Base-by-base conservation (phyloP, 2,329 filamentous ascomycete species). In the Tolypocladium inflatum region DNA sequence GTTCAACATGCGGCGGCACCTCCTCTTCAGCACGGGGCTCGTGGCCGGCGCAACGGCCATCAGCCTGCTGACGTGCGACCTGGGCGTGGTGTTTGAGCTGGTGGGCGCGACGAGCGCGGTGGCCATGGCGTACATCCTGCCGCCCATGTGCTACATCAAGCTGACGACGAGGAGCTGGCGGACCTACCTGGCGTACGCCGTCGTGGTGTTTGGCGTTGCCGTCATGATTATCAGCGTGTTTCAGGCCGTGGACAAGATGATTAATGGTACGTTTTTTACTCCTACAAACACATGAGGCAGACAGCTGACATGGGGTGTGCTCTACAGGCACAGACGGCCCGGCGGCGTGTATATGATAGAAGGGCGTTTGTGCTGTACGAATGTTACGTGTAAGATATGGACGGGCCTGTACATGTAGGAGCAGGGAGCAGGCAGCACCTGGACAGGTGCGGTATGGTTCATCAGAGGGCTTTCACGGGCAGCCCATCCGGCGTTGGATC, bases 71-170 rank as follows among this genome's bases (percentile, higher is more conserved):
- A 97, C 92, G 1, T 97, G 94, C 74, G 94, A 99, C 70, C 79
- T 99, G 4, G 94, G 94, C 56, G 84, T 90, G 51, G 93, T 99
- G 1, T 97, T 99, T 68, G 94, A 99, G 76, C 79, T 99, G 21
- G 94, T 99, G 59, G 94, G 94, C 61, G 91, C 94, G 8, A 99
- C 94, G 41, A 95, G 90, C 70, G 94, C 94, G 3, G 94, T 92
- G 65, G 91, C 91, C 8, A 81, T 99, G 71, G 94, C 94, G 0
- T 99, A 97, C 70, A 96, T 99, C 54, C 76, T 99, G 60, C 94
- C 94, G 61, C 94, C 94, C 33, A 76, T 97, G 58, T 99, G 94
- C 74, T 99, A 94, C 72, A 89, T 99, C 68, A 96, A 95, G 75
- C 78, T 99, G 60, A 93, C 90, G 64, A 91, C 86, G 59, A 78